Percentiles rank a stretch among this genome's conserved stretches.
These are phyloP conservation scores for Rutstroemia sydowiana DNA, from an alignment of 2,329 filamentous ascomycete species.

Conservation along the genomic window DNA sequence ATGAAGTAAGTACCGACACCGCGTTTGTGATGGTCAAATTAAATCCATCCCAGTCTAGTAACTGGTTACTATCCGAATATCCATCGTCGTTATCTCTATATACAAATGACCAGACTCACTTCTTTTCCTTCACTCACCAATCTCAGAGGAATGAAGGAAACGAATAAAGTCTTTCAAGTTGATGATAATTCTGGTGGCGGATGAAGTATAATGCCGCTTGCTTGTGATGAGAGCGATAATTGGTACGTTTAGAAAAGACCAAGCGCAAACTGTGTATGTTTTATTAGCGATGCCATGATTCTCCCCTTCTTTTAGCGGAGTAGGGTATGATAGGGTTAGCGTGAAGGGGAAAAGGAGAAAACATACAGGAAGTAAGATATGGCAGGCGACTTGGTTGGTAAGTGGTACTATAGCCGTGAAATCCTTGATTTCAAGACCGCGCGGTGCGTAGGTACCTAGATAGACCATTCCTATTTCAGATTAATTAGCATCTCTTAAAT, in stretches of 20 bases:
- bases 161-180: no score
- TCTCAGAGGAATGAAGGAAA: no score
- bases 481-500: not conserved
- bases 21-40: no score
- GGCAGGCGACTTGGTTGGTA: constrained; percentile 30
- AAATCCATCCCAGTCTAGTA: no score
- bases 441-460: constrained; percentile 19
- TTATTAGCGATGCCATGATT: not conserved
- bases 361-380: constrained; percentile 16
- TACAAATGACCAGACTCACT: no score
- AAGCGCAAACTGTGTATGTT: not conserved
- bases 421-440: constrained; percentile 47
- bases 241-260: not conserved
- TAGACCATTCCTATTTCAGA: constrained; percentile 21
- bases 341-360: not conserved
- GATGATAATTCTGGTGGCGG: no score
- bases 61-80: no score
- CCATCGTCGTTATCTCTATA: no score
- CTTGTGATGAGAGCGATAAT: not conserved
- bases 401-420: constrained; percentile 55
- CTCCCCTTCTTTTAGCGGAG: not conserved
- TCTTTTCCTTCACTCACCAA: no score
- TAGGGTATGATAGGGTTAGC: not conserved
- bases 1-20: no score
- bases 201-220: no score